Evolutionary conservation across 2,329 filamentous ascomycete species (phyloP), one percentile per base, ranked within the genome.

Genomic region (Fusarium miscanthi): DNA sequence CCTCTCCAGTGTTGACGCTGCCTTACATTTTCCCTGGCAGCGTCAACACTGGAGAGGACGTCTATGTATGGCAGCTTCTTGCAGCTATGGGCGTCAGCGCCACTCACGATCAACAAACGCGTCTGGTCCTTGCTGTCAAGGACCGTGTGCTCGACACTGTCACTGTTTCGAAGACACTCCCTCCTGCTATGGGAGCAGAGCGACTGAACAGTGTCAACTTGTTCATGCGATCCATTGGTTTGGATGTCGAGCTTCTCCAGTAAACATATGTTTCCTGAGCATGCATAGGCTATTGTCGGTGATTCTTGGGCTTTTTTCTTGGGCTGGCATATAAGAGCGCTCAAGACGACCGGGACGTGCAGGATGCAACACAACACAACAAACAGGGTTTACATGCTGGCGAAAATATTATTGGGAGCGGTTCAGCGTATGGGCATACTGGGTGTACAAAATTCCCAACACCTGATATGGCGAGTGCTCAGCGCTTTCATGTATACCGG

Each of bases 81-180:
- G 96, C 96, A 13, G 94, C 95, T 17, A 94, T 98, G 82, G 96
- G 96, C 70, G 96, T 97, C 73, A 95, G 94, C 57, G 95, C 96
- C 38, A 95, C 90, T 79, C 94, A 95, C 19, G 94, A 98, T 75
- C 96, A 99, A 83, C 96, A 99, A 82, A 95, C 97, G 81, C 90
- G 95, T 64, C 87, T 99, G 62, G 96, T 99, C 14, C 89, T 98
- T 78, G 95, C 94, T 43, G 96, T 99, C 76, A 99, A 98, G 88
- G 96, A 99, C 78, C 92, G 95, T 59, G 96, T 99, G 66, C 97
- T 98, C 89, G 95, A 97, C 80, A 98, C 96, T 1, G 94, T 99
- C 16, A 86, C 89, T 35, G 90, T 97, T 58, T 92, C 94, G 77
- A 98, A 97, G 87, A 95, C 94, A 3, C 86, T 99, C 38, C 95